A percentile compares a stretch with the other conserved stretches of the same genome.
These are phyloP conservation scores for Trichophyton mentagrophytes DNA, from an alignment of 2,329 filamentous ascomycete genomes.

Conservation along the genomic window DNA sequence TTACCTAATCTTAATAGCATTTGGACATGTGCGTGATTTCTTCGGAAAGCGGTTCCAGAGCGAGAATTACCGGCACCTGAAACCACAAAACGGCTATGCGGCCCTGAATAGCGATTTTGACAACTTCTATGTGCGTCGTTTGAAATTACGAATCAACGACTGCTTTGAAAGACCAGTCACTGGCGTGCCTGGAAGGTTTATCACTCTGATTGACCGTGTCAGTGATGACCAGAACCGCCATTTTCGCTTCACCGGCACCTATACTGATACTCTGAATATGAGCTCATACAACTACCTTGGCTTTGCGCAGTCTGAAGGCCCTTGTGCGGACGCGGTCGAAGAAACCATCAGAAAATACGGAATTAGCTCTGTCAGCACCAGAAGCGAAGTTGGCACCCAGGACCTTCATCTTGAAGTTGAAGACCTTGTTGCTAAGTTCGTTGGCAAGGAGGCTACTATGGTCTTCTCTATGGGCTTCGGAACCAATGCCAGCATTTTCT, in stretches of 20 bases:
- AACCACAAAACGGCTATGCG: constrained; percentile 76
- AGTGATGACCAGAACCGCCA: constrained; percentile 85
- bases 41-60: constrained; percentile 92
- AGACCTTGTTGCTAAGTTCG: constrained; percentile 74
- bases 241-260: constrained; percentile 79
- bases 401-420: constrained; percentile 85
- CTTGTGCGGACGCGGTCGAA: constrained; percentile 88
- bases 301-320: constrained; percentile 93
- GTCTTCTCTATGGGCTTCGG: constrained; percentile 99
- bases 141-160: constrained; percentile 93
- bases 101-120: constrained; percentile 97
- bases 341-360: constrained; percentile 74
- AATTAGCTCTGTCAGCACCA: constrained; percentile 66
- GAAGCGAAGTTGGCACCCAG: constrained; percentile 71
- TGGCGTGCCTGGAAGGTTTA: constrained; percentile 85
- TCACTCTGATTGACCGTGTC: constrained; percentile 80
- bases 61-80: constrained; percentile 73
- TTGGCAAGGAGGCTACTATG: constrained; percentile 89
- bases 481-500: constrained; percentile 87
- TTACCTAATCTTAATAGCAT: constrained; percentile 88
- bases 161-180: constrained; percentile 88
- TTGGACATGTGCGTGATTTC: constrained; percentile 91
- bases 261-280: constrained; percentile 92
- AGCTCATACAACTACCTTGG: constrained; percentile 99
- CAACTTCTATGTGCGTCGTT: constrained; percentile 86